Evolutionary conservation across 495 filamentous ascomycete genomes (phyloP).

Genomic region (Talaromyces proteolyticus): DNA sequence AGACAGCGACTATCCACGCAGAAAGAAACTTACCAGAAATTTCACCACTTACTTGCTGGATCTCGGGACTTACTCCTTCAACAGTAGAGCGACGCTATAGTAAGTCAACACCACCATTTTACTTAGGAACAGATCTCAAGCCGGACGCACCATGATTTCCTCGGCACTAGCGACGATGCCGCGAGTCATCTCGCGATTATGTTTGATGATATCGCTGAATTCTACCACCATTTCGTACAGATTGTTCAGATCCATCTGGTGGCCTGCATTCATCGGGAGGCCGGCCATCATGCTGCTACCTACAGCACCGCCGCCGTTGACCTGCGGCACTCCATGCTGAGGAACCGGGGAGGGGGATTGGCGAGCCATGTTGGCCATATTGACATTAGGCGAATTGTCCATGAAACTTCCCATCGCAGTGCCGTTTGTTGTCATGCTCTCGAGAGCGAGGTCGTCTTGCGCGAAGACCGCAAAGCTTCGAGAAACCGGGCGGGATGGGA

Average conservation of each 20-base stretch:
- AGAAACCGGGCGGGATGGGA: background rate
- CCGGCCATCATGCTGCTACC: constrained; percentile 35
- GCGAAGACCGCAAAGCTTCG: background rate
- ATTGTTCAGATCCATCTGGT: constrained; percentile 83
- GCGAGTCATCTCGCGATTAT: constrained; percentile 71
- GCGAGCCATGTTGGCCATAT: constrained; percentile 30
- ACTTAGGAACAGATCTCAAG: background rate
- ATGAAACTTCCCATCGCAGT: constrained; percentile 28
- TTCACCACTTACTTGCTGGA: constrained; percentile 45
- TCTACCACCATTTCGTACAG: constrained; percentile 80
- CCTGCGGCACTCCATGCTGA: constrained; percentile 29
- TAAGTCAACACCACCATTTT: background rate
- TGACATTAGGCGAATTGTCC: constrained; percentile 24
- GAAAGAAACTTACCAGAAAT: constrained; percentile 27
- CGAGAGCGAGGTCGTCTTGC: background rate
- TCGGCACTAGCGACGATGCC: constrained; percentile 66
- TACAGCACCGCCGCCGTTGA: constrained; percentile 41
- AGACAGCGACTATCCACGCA: too few relatives aligned
- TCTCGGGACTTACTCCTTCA: constrained; percentile 33
- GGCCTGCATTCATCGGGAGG: constrained; percentile 68
- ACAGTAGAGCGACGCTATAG: constrained; percentile 32
- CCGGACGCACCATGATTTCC: constrained; percentile 46
- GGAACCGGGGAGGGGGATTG: constrained; percentile 29
- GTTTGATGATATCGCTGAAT: constrained; percentile 66
- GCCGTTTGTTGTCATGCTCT: constrained; percentile 13